These are phyloP conservation scores for Theobroma grandiflorum DNA, from an alignment of 441 rosid genomes.

Conservation along the genomic window DNA sequence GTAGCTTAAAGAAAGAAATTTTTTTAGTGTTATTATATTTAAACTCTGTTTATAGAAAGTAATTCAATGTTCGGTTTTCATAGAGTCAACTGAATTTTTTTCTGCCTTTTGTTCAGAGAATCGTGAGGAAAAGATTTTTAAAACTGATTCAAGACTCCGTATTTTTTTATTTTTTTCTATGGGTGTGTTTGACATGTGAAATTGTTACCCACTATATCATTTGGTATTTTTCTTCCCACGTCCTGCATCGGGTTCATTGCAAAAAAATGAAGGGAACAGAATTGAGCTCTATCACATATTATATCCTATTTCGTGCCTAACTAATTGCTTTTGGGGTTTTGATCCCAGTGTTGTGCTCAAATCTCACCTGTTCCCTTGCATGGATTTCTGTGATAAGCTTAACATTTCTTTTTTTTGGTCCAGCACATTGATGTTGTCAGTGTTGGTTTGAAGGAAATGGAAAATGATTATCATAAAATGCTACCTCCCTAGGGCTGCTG, in stretches of 20 bases:
- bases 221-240: background rate
- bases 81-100: background rate
- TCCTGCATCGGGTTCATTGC: background rate
- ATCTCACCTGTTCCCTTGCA: background rate
- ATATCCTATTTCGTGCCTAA: background rate
- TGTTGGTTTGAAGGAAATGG: background rate
- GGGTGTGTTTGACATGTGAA: background rate
- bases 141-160: background rate
- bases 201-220: background rate
- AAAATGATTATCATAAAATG: background rate
- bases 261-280: background rate
- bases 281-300: background rate
- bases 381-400: background rate
- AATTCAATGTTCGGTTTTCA: background rate
- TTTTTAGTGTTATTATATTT: background rate
- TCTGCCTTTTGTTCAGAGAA: background rate
- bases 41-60: background rate
- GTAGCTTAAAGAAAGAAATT: conserved; percentile 16
- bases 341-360: background rate
- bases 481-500: background rate
- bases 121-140: conserved; percentile 1
- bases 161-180: background rate
- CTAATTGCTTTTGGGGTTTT: background rate
- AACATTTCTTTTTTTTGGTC: background rate
- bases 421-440: conserved; percentile 1